Evolutionary conservation across 2,329 filamentous ascomycete species (phyloP).

Genomic region (Penicillium thymicola): DNA sequence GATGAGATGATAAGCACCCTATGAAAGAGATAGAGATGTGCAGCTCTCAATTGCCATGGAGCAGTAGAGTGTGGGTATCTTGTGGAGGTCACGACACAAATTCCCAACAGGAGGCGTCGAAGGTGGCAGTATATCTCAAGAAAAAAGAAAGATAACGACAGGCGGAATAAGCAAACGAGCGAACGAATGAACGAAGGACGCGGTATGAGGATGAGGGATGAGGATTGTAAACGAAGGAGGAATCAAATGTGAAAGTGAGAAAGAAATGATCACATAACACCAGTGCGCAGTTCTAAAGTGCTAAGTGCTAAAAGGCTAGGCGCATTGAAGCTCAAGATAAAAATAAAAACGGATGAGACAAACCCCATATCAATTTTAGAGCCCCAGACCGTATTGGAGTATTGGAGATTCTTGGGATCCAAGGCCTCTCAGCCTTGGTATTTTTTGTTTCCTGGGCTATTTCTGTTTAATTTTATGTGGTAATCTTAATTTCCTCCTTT

Average conservation of each 20-base stretch:
- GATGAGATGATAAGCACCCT: background rate
- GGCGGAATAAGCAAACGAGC: background rate
- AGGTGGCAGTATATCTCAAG: background rate
- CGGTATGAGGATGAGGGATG: background rate
- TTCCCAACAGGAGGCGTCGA: background rate
- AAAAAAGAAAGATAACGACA: conserved; percentile 1
- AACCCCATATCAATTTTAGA: conserved; percentile 6
- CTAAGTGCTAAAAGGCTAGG: conserved; percentile 5
- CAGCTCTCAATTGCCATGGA: conserved; percentile 1
- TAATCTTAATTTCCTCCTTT: background rate
- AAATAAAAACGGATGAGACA: conserved; percentile 11
- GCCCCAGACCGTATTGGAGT: background rate
- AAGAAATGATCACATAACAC: conserved; percentile 1
- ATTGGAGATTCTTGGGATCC: background rate
- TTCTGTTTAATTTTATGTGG: background rate
- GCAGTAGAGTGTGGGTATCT: background rate
- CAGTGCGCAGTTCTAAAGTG: background rate
- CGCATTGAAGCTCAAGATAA: conserved; percentile 8
- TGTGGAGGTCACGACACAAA: background rate
- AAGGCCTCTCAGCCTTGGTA: background rate
- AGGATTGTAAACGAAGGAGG: background rate
- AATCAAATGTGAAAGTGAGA: background rate
- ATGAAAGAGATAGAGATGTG: background rate
- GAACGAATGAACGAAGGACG: background rate
- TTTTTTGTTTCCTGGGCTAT: background rate